phyloP scores from a whole-genome alignment of 805 yeast genomes.

The Candida ortonii region DNA sequence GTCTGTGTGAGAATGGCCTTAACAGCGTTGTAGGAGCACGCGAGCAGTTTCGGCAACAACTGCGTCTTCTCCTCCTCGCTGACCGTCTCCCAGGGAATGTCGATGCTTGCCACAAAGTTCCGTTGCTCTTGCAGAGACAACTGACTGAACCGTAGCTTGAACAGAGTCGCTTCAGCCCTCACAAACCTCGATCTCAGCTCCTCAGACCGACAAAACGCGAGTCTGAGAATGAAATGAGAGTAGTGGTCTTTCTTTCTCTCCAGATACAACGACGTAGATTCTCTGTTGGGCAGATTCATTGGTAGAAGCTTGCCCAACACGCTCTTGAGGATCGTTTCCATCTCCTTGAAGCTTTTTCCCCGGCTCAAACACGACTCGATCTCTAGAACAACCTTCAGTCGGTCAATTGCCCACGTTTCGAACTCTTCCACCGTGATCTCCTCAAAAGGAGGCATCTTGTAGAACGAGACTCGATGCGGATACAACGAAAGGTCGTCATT shows the following conservation, averaged over 20 bases:
- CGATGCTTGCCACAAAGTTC: constrained; percentile 62
- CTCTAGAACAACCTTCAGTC: constrained; percentile 78
- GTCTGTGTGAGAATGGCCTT: constrained; percentile 35
- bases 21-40: constrained; percentile 50
- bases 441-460: constrained; percentile 70
- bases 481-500: constrained; percentile 32
- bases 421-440: constrained; percentile 92
- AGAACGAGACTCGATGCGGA: constrained; percentile 67
- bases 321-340: constrained; percentile 63
- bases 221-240: constrained; percentile 82
- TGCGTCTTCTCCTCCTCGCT: constrained; percentile 55
- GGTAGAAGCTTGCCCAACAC: constrained; percentile 65
- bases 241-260: constrained; percentile 88
- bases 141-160: constrained; percentile 66
- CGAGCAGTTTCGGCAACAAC: constrained; percentile 47
- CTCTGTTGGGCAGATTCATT: constrained; percentile 43
- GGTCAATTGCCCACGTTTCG: constrained; percentile 93
- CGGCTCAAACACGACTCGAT: constrained; percentile 73
- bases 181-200: constrained; percentile 80
- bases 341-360: constrained; percentile 61
- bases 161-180: constrained; percentile 69
- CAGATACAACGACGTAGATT: constrained; percentile 39
- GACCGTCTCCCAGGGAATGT: constrained; percentile 72
- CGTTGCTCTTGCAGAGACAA: constrained; percentile 65
- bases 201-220: constrained; percentile 85